Conservation (phyloP, 192 early-diverging fungal genomes). For the Backusella circina region DNA sequence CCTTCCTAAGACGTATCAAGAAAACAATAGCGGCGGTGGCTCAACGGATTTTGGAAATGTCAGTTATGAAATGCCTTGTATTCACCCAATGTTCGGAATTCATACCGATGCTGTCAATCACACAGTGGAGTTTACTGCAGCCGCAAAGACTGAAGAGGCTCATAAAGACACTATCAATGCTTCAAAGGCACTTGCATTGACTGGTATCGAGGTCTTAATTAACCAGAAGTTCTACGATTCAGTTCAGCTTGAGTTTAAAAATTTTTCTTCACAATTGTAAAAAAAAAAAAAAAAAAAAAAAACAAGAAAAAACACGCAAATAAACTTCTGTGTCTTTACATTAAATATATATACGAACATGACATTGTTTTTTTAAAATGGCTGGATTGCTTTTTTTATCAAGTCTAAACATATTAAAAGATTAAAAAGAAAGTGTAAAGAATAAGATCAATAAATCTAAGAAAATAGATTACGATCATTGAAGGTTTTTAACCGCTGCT, state of each 20-base stretch:
- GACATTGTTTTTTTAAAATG: too few relatives aligned
- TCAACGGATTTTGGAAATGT: constrained; percentile 67
- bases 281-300: neutral
- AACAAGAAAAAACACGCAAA: neutral
- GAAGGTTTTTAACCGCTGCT: neutral
- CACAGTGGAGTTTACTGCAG: constrained; percentile 57
- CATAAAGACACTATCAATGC: constrained; percentile 52
- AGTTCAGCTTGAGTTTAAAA: constrained; percentile 37
- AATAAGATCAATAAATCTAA: neutral
- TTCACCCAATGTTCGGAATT: constrained; percentile 39
- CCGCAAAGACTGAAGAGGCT: constrained; percentile 52
- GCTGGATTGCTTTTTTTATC: too few relatives aligned
- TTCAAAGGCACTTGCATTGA: constrained; percentile 50
- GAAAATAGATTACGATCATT: neutral
- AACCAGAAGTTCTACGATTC: constrained; percentile 43
- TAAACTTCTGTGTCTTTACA: neutral
- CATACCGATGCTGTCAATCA: constrained; percentile 57
- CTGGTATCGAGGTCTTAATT: constrained; percentile 42
- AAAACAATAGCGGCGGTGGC: too few relatives aligned
- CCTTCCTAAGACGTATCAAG: constrained; percentile 10
- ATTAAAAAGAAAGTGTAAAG: neutral
- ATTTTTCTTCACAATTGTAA: neutral
- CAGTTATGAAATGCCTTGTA: constrained; percentile 52
- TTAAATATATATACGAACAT: neutral
- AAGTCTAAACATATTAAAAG: neutral